These are phyloP conservation scores for Collariella sp. DNA, from an alignment of 495 filamentous ascomycete species.

Conservation along the genomic window DNA sequence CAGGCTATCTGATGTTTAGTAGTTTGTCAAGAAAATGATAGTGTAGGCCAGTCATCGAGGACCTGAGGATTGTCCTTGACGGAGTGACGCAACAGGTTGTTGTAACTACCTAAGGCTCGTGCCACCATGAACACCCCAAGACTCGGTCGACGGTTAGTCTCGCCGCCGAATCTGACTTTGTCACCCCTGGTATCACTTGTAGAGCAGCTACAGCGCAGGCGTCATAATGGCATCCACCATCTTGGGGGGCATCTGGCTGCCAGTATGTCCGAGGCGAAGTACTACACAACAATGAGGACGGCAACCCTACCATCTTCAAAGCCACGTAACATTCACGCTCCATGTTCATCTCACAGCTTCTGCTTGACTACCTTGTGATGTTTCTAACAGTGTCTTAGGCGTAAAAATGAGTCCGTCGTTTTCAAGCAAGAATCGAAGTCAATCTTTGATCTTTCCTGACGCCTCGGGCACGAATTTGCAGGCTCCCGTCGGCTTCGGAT, in stretches of 20 bases:
- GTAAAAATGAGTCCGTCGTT: background rate
- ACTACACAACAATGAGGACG: background rate
- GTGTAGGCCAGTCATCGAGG: too few relatives aligned
- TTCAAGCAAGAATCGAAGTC: background rate
- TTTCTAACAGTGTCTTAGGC: background rate
- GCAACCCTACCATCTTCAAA: background rate
- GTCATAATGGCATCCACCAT: constrained; percentile 2
- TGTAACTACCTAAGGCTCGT: too few relatives aligned
- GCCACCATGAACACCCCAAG: too few relatives aligned
- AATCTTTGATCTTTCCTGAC: background rate
- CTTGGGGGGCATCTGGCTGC: background rate
- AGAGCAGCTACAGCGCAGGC: too few relatives aligned
- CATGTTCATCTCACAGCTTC: background rate
- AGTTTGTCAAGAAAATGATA: too few relatives aligned
- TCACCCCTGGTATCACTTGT: too few relatives aligned
- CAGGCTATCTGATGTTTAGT: too few relatives aligned
- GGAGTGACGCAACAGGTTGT: too few relatives aligned
- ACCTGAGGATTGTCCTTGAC: too few relatives aligned
- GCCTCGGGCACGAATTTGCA: background rate
- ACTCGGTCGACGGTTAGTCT: too few relatives aligned
- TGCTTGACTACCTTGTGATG: background rate
- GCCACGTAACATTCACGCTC: background rate
- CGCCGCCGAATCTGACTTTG: too few relatives aligned
- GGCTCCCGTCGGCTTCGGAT: constrained; percentile 1
- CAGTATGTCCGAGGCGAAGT: background rate